These are phyloP conservation scores for Ogataea trehaloabstinens DNA, from an alignment of 805 yeast genomes.

Conservation along the genomic window DNA sequence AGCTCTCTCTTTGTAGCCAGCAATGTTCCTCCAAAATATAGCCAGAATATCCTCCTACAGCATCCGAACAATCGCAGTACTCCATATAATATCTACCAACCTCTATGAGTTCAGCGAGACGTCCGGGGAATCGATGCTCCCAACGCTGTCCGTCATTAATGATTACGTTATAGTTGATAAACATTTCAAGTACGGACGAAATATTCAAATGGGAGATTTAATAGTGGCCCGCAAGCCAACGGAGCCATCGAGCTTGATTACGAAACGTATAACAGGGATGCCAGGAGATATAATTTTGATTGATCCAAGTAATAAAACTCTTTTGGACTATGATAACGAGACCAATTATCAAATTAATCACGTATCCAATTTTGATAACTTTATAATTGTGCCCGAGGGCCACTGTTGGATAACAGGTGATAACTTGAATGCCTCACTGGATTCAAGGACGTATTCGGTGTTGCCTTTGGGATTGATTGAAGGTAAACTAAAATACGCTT, in stretches of 20 bases:
- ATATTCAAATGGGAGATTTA: conserved; percentile 78
- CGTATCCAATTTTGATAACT: conserved; percentile 40
- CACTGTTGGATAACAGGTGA: conserved; percentile 99
- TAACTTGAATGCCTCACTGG: conserved; percentile 80
- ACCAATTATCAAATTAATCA: conserved; percentile 12
- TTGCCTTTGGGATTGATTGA: conserved; percentile 84
- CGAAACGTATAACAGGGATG: conserved; percentile 94
- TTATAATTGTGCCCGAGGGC: conserved; percentile 82
- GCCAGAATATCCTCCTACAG: conserved; percentile 36
- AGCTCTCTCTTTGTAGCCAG: too few species aligned
- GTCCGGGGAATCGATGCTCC: conserved; percentile 93
- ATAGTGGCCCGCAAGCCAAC: conserved; percentile 89
- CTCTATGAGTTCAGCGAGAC: conserved; percentile 49
- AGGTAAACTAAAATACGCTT: conserved; percentile 81
- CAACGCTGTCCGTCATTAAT: conserved; percentile 70
- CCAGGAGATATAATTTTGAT: conserved; percentile 84
- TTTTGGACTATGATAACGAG: conserved; percentile 29
- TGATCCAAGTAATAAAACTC: conserved; percentile 69
- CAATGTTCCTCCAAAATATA: conserved; percentile 2
- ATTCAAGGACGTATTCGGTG: conserved; percentile 86
- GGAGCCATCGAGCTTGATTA: conserved; percentile 78
- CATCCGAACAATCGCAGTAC: conserved; percentile 56
- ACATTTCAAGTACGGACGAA: conserved; percentile 58
- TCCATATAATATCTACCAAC: conserved; percentile 48
- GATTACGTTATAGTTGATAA: conserved; percentile 83